Percentiles rank a stretch among this genome's conserved stretches.
Evolutionary conservation across 768 basidiomycete genomes (phyloP).

Genomic region (Mycena vitilis): DNA sequence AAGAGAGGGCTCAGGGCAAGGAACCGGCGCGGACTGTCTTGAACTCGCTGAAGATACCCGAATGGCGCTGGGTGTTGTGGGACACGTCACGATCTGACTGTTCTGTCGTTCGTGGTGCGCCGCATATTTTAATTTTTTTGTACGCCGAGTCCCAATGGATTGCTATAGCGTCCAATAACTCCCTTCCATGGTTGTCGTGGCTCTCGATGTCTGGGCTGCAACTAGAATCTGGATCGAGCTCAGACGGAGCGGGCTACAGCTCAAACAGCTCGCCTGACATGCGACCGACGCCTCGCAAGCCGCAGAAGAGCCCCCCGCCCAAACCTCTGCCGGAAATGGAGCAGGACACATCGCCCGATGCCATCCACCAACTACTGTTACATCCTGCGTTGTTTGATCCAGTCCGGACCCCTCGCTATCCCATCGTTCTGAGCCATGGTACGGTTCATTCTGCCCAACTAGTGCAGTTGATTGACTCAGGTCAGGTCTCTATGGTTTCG

Average conservation of each 20-base stretch:
- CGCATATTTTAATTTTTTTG: neutral
- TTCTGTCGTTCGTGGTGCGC: constrained; percentile 4
- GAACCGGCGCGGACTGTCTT: constrained; percentile 2
- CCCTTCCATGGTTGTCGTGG: constrained; percentile 20
- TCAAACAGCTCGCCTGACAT: constrained; percentile 17
- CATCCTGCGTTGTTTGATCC: constrained; percentile 87
- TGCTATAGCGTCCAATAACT: constrained; percentile 3
- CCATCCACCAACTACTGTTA: constrained; percentile 76
- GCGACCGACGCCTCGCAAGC: constrained; percentile 28
- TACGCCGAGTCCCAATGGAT: neutral
- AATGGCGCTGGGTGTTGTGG: constrained; percentile 27
- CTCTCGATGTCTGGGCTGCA: constrained; percentile 22
- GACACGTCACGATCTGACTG: constrained; percentile 1
- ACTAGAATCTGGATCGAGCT: constrained; percentile 15
- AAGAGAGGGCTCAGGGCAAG: constrained; percentile 21
- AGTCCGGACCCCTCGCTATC: constrained; percentile 82
- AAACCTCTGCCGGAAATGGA: constrained; percentile 30
- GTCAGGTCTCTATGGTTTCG: constrained; percentile 93
- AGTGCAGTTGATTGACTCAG: constrained; percentile 22
- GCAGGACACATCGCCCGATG: constrained; percentile 50
- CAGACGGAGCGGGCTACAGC: constrained; percentile 6
- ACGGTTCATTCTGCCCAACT: constrained; percentile 40
- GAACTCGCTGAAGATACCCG: constrained; percentile 16
- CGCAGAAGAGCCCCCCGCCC: constrained; percentile 25
- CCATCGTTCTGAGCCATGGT: constrained; percentile 98